Evolutionary conservation across 2,329 filamentous ascomycete genomes (phyloP).

Genomic region (Sclerotinia sclerotiorum): DNA sequence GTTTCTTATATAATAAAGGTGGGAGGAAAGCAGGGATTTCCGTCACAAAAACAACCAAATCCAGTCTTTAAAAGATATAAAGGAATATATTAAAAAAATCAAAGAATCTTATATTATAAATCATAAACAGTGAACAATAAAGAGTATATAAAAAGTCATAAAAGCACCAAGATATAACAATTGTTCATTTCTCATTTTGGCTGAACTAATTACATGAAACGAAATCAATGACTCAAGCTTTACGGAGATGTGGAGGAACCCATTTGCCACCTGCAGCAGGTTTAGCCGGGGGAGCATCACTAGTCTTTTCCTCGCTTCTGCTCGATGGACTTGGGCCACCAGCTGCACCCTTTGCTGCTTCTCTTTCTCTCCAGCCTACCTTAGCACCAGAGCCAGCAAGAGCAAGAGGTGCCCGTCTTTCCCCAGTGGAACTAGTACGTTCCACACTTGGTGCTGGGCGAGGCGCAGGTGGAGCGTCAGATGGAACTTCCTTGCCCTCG

Average conservation of each 20-base stretch:
- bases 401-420: slow-evolving; percentile 42
- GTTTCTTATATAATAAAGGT: no score
- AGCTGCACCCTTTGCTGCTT: slow-evolving; percentile 49
- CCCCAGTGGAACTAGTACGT: slow-evolving; percentile 43
- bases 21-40: no score
- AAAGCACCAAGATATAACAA: slow-evolving; percentile 14
- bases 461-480: slow-evolving; percentile 36
- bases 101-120: no score
- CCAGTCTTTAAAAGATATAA: no score
- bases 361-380: slow-evolving; percentile 57
- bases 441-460: slow-evolving; percentile 40
- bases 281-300: slow-evolving; percentile 37
- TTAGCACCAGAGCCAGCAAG: slow-evolving; percentile 44
- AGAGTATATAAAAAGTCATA: neutral
- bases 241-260: slow-evolving; percentile 52
- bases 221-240: slow-evolving; percentile 29
- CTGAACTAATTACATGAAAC: neutral
- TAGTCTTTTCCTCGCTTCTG: neutral
- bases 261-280: slow-evolving; percentile 58
- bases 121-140: no score
- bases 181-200: neutral
- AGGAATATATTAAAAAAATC: no score
- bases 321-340: slow-evolving; percentile 28
- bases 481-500: slow-evolving; percentile 34
- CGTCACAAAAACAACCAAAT: no score